Percentiles rank a stretch among this genome's conserved stretches.
Conservation (phyloP, 768 basidiomycete genomes). For the Austroboletus eburneus region DNA sequence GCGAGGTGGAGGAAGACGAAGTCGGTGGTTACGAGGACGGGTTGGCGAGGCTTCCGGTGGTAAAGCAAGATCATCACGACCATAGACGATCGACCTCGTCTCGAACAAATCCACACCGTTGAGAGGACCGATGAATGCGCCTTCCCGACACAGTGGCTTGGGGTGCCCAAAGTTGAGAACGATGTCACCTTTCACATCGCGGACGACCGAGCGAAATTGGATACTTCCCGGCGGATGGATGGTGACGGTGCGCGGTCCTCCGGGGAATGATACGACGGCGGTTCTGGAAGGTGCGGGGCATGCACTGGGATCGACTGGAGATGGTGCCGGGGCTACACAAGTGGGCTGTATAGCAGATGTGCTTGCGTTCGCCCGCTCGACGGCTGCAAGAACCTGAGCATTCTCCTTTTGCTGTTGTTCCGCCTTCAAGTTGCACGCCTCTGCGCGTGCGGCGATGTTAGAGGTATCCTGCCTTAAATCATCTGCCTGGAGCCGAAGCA, state of each 20-base stretch:
- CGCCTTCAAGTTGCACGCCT: conserved; percentile 1
- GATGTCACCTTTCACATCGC: conserved; percentile 15
- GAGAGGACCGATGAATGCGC: conserved; percentile 15
- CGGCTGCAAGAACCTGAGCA: not conserved
- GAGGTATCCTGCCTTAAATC: conserved; percentile 7
- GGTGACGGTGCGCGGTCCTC: conserved; percentile 19
- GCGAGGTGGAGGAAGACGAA: not conserved
- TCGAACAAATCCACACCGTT: conserved; percentile 6
- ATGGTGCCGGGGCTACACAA: not conserved
- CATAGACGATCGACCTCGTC: conserved; percentile 8
- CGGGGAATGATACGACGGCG: conserved; percentile 17
- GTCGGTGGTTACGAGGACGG: not conserved
- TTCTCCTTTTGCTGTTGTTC: conserved; percentile 9
- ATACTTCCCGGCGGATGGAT: conserved; percentile 19
- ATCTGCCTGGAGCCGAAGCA: not conserved
- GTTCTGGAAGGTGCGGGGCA: not conserved
- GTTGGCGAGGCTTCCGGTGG: too few species aligned
- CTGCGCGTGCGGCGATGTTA: not conserved
- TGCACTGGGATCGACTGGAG: not conserved
- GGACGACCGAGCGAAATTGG: conserved; percentile 10
- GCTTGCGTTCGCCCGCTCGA: not conserved
- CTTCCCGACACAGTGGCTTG: conserved; percentile 17
- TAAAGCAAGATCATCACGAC: conserved; percentile 13
- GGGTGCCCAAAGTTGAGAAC: conserved; percentile 9
- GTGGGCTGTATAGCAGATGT: not conserved